Conservation (phyloP, 2,329 filamentous ascomycete genomes). For the Beauveria pseudobassiana region DNA sequence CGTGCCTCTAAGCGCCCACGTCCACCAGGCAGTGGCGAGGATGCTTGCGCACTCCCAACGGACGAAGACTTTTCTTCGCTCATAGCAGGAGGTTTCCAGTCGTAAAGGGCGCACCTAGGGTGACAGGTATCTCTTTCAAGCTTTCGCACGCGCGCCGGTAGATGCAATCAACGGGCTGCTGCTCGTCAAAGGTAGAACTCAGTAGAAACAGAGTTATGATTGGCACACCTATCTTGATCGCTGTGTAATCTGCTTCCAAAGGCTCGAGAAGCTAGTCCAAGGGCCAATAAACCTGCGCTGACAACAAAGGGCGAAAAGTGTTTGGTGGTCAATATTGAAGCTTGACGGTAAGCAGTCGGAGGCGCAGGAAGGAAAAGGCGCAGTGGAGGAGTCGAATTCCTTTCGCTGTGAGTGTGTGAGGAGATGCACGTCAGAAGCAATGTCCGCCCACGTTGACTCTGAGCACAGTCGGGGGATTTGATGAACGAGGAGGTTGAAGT, state of each 20-base stretch:
- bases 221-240: neutral
- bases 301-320: neutral
- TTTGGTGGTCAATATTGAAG: neutral
- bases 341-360: neutral
- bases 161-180: neutral
- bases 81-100: constrained; percentile 15
- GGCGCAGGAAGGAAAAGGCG: neutral
- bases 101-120: neutral
- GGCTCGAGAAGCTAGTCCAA: neutral
- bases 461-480: neutral
- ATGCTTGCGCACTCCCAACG: constrained; percentile 24
- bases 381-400: neutral
- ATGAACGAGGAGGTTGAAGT: constrained; percentile 11
- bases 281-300: neutral
- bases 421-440: neutral
- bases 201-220: neutral
- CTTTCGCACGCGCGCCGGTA: neutral
- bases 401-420: neutral
- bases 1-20: constrained; percentile 35
- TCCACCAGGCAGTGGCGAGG: constrained; percentile 39
- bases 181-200: neutral
- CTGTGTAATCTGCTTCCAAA: neutral
- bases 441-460: neutral
- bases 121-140: neutral
- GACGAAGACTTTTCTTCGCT: constrained; percentile 24